Conservation (phyloP, 495 filamentous ascomycete genomes). For the Cairneyella variabilis region DNA sequence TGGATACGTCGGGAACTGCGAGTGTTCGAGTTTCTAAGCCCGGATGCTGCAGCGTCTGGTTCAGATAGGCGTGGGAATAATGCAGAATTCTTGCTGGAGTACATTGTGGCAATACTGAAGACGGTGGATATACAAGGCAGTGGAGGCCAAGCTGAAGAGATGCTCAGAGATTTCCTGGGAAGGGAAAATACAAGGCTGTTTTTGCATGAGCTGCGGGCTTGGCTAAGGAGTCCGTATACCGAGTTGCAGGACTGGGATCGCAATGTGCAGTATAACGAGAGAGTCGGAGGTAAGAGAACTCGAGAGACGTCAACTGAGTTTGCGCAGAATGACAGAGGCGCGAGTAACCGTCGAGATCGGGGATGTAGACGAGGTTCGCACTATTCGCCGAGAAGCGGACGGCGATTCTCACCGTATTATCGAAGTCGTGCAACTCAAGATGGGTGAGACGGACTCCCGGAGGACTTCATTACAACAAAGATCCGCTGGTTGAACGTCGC, state of each 20-base stretch:
- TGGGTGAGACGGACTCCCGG: no score
- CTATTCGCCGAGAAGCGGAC: not conserved
- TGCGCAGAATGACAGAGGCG: not conserved
- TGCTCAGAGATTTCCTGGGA: constrained; percentile 83
- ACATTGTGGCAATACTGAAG: constrained; percentile 83
- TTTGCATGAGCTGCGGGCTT: constrained; percentile 77
- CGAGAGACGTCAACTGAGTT: not conserved
- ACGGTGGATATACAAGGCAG: constrained; percentile 86
- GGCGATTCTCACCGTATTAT: not conserved
- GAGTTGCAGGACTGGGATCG: constrained; percentile 75
- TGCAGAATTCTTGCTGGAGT: constrained; percentile 86
- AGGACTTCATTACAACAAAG: no score
- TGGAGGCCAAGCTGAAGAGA: constrained; percentile 79
- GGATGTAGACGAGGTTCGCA: not conserved
- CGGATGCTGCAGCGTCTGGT: constrained; percentile 21
- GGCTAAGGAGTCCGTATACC: constrained; percentile 73
- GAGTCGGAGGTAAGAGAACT: not conserved
- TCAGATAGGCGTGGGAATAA: constrained; percentile 58
- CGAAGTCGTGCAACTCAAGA: not conserved
- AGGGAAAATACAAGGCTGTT: constrained; percentile 74
- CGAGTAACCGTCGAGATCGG: not conserved
- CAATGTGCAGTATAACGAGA: constrained; percentile 63
- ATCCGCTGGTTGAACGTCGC: no score
- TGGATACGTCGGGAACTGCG: constrained; percentile 87
- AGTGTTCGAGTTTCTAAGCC: constrained; percentile 72